Base-by-base conservation (phyloP, 2,329 filamentous ascomycete species). In the Calonectria hongkongensis region DNA sequence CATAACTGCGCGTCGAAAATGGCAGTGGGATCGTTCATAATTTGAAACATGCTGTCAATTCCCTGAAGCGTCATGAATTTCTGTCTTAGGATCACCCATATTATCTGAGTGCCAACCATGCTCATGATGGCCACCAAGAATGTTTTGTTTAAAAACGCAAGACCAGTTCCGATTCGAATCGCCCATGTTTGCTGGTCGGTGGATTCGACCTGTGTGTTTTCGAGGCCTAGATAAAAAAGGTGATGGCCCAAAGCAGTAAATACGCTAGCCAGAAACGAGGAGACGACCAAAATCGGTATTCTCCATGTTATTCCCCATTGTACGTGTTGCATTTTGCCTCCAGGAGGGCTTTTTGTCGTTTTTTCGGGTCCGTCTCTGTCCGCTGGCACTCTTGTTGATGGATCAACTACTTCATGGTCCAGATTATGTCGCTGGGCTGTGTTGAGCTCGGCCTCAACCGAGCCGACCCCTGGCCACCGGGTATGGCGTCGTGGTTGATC, bases 11-110 rank as follows among this genome's bases (percentile, higher is more conserved):
- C 27, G 36, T 60, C 54, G 6, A 60, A 60, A 2, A 60, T 41
- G 4, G 36, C 54, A 12, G 54, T 60, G 2, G 54, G 54, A 10
- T 60, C 54, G 3, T 27, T 39, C 54, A 60, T 60, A 21, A 60
- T 60, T 60, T 60, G 54, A 18, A 60, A 60, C 54, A 60, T 60
- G 36, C 54, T 60, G 21, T 60, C 54, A 18, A 60, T 60, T 28
- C 54, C 54, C 18, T 6, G 54, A 18, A 60, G 54, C 0, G 54
- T 41, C 54, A 60, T 41, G 36, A 60, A 60, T 15, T 60, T 60
- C 21, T 28, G 33, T 6, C 54, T 27, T 1, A 60, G 21, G 4
- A 33, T 60, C n/a, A 60, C n/a, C 54, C 54, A 60, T 28, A 60
- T 60, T 5, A 18, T 9, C 54, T 60, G 54, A 3, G 54, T 60